These are phyloP conservation scores for Dovyalis caffra DNA, from an alignment of 345 rosid species.

Conservation along the genomic window DNA sequence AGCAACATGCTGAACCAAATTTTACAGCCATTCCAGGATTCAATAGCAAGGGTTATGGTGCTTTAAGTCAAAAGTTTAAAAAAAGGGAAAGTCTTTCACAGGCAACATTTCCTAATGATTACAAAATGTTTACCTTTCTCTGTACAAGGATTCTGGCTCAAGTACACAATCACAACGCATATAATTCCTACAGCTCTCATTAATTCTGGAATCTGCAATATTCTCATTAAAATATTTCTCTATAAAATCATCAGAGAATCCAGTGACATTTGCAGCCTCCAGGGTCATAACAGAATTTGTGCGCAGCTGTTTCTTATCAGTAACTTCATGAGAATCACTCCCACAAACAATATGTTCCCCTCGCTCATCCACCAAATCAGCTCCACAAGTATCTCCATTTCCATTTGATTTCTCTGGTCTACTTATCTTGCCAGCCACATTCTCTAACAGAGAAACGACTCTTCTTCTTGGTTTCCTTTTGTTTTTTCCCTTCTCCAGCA, in stretches of 20 bases:
- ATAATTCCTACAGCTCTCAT: constrained; percentile 59
- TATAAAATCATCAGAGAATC: constrained; percentile 52
- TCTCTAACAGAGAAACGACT: constrained; percentile 45
- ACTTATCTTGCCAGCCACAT: constrained; percentile 28
- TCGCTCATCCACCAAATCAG: constrained; percentile 27
- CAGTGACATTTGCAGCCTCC: constrained; percentile 17
- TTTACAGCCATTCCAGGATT: neutral
- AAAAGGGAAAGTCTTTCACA: neutral
- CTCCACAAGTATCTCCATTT: constrained; percentile 30
- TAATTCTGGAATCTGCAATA: constrained; percentile 54
- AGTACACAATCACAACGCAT: constrained; percentile 64
- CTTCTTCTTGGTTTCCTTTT: constrained; percentile 59
- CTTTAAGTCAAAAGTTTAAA: no score
- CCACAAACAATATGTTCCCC: constrained; percentile 8
- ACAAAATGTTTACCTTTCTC: constrained; percentile 47
- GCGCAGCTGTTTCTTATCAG: constrained; percentile 22
- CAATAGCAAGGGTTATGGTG: neutral
- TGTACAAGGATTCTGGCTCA: constrained; percentile 54
- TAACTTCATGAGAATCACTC: constrained; percentile 20
- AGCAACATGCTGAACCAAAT: neutral
- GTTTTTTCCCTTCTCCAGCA: constrained; percentile 48
- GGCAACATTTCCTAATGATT: neutral
- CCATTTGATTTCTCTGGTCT: constrained; percentile 39
- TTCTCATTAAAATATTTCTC: constrained; percentile 52
- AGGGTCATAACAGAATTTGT: constrained; percentile 6